Evolutionary conservation across 2,329 filamentous ascomycete species (phyloP).

Genomic region (Stachybotrys elegans): DNA sequence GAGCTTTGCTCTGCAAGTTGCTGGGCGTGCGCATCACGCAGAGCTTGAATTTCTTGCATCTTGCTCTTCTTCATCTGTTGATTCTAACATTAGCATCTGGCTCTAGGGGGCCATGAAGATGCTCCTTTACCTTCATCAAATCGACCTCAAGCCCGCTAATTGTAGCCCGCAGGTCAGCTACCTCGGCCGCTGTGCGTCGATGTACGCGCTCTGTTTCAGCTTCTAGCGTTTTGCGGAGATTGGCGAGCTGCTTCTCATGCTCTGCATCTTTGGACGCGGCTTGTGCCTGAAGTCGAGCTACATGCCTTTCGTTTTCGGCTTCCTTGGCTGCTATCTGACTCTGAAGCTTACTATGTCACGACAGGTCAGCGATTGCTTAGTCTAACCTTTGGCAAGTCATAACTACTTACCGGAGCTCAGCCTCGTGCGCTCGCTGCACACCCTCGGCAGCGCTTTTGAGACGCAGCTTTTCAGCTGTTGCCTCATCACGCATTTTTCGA

Average conservation of each 20-base stretch:
- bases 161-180: conserved; percentile 56
- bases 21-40: conserved; percentile 32
- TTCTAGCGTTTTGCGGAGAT: conserved; percentile 42
- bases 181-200: conserved; percentile 52
- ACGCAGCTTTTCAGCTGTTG: conserved; percentile 28
- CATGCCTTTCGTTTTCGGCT: conserved; percentile 15
- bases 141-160: conserved; percentile 59
- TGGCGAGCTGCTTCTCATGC: conserved; percentile 27
- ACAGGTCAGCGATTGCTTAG: conserved; percentile 9
- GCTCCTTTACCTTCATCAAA: conserved; percentile 47
- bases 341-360: conserved; percentile 21
- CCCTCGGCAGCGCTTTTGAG: conserved; percentile 65
- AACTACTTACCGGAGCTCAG: conserved; percentile 50
- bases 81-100: no score
- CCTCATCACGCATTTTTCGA: conserved; percentile 11
- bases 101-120: no score
- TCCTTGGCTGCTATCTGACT: conserved; percentile 22
- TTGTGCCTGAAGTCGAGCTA: conserved; percentile 9
- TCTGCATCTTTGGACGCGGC: conserved; percentile 7
- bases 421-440: conserved; percentile 64
- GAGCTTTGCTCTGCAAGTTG: background rate
- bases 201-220: conserved; percentile 44
- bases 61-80: conserved; percentile 58
- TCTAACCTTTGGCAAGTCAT: background rate
- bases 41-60: conserved; percentile 52